phyloP scores from a whole-genome alignment of 768 basidiomycete genomes.

The Tulasnella sp. region DNA sequence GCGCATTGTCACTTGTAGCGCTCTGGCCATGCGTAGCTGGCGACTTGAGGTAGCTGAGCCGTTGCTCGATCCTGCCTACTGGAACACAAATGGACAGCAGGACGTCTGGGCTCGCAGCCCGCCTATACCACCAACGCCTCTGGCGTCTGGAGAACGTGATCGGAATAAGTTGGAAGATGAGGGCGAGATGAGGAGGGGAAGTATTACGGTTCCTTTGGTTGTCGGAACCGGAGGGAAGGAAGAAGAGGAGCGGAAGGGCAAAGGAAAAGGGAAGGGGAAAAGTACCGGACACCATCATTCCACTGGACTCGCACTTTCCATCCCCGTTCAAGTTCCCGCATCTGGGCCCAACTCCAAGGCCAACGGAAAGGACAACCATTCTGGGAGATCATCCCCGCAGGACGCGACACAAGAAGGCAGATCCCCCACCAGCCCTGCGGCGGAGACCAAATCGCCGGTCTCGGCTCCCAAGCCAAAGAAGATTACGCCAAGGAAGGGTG shows the following conservation, averaged over 20 bases:
- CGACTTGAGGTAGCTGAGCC: conserved; percentile 35
- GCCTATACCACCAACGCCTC: conserved; percentile 29
- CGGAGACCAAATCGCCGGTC: not conserved
- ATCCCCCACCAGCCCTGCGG: not conserved
- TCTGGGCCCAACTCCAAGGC: not conserved
- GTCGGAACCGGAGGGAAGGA: not conserved
- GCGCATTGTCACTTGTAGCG: conserved; percentile 33
- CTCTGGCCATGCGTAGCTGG: conserved; percentile 36
- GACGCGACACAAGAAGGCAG: not conserved
- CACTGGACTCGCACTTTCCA: conserved; percentile 7
- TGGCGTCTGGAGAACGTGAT: conserved; percentile 14
- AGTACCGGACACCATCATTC: not conserved
- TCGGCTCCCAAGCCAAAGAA: conserved; percentile 9
- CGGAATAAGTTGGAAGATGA: conserved; percentile 15
- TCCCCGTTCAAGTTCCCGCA: conserved; percentile 15
- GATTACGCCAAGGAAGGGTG: conserved; percentile 18
- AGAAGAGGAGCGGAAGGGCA: not conserved
- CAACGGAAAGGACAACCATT: conserved; percentile 14
- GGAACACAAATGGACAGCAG: conserved; percentile 21
- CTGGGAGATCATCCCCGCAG: not conserved
- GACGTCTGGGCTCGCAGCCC: conserved; percentile 21
- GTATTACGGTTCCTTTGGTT: not conserved
- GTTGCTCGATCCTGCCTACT: conserved; percentile 25
- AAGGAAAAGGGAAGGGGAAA: conserved; percentile 29
- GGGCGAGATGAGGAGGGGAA: not conserved